Conservation (phyloP, 805 yeast genomes). For the Yarrowia deformans region DNA sequence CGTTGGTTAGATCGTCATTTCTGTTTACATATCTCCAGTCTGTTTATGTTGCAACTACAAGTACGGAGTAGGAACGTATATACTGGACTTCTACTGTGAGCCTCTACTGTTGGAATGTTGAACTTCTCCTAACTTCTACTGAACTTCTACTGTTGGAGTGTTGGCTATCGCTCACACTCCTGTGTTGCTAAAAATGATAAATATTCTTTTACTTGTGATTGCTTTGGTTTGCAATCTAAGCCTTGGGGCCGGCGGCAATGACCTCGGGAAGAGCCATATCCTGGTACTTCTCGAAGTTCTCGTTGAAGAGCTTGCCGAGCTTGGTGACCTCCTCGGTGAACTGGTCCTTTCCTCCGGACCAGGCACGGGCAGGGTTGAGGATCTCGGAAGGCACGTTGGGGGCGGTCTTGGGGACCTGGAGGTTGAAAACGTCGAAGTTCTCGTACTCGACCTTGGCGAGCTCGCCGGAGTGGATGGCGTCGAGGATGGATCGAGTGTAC, state of each 20-base stretch:
- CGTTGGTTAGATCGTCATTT: too few relatives aligned
- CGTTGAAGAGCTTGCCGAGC: conserved; percentile 79
- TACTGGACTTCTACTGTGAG: too few relatives aligned
- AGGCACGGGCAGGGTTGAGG: conserved; percentile 83
- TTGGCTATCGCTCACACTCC: too few relatives aligned
- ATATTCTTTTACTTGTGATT: not conserved
- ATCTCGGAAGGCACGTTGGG: conserved; percentile 84
- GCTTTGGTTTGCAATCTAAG: conserved; percentile 47
- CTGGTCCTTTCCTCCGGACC: conserved; percentile 68
- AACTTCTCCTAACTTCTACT: too few relatives aligned
- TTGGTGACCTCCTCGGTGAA: conserved; percentile 63
- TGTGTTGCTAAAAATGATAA: conserved; percentile 4
- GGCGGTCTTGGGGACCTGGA: conserved; percentile 82
- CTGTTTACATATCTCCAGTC: too few relatives aligned
- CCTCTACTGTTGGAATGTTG: too few relatives aligned
- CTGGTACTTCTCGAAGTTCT: conserved; percentile 85
- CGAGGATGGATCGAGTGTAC: conserved; percentile 86
- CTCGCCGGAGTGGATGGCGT: conserved; percentile 87
- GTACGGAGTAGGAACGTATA: too few relatives aligned
- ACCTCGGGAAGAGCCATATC: conserved; percentile 86
- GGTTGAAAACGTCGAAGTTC: conserved; percentile 82
- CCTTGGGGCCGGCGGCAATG: conserved; percentile 87
- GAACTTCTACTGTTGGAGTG: too few relatives aligned
- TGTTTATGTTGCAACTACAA: too few relatives aligned
- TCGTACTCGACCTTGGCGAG: conserved; percentile 82